These are phyloP conservation scores for Ogataea hybrid DNA, from an alignment of 1,139 yeast genomes.

Conservation along the genomic window DNA sequence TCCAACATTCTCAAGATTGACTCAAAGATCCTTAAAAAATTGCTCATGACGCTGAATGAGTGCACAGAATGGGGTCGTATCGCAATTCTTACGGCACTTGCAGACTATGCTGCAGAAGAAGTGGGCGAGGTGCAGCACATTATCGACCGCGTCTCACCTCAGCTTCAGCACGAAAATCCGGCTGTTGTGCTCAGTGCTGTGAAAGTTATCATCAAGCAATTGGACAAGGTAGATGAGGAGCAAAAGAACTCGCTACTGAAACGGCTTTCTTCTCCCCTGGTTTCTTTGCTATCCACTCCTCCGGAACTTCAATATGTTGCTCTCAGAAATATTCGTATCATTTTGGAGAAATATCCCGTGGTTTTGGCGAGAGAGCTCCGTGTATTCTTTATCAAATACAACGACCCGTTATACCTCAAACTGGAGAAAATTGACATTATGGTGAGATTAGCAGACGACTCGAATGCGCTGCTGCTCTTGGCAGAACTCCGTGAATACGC, in stretches of 20 bases:
- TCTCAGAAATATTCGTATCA: slow-evolving; percentile 83
- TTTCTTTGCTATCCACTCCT: slow-evolving; percentile 78
- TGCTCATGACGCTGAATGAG: slow-evolving; percentile 84
- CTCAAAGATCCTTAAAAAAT: slow-evolving; percentile 52
- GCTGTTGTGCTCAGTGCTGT: slow-evolving; percentile 89
- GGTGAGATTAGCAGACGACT: slow-evolving; percentile 74
- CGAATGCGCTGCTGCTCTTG: slow-evolving; percentile 66
- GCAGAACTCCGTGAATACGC: slow-evolving; percentile 91
- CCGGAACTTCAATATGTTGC: slow-evolving; percentile 98
- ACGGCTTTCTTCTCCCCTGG: slow-evolving; percentile 88
- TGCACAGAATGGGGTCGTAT: slow-evolving; percentile 99
- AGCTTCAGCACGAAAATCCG: slow-evolving; percentile 96
- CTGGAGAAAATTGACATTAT: slow-evolving; percentile 90
- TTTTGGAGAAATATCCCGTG: slow-evolving; percentile 84
- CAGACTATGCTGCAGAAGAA: slow-evolving; percentile 60
- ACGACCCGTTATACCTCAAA: slow-evolving; percentile 91
- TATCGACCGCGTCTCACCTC: slow-evolving; percentile 89
- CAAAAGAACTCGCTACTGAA: slow-evolving; percentile 50
- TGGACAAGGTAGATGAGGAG: slow-evolving; percentile 50
- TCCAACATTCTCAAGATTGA: slow-evolving; percentile 42
- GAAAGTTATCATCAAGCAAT: slow-evolving; percentile 74
- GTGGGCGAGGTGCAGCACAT: slow-evolving; percentile 77
- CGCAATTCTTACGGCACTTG: slow-evolving; percentile 77
- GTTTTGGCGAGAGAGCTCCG: slow-evolving; percentile 77
- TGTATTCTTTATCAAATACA: slow-evolving; percentile 89